Base-by-base conservation (phyloP, 2,329 filamentous ascomycete genomes). In the Dichotomopilus funicola region DNA sequence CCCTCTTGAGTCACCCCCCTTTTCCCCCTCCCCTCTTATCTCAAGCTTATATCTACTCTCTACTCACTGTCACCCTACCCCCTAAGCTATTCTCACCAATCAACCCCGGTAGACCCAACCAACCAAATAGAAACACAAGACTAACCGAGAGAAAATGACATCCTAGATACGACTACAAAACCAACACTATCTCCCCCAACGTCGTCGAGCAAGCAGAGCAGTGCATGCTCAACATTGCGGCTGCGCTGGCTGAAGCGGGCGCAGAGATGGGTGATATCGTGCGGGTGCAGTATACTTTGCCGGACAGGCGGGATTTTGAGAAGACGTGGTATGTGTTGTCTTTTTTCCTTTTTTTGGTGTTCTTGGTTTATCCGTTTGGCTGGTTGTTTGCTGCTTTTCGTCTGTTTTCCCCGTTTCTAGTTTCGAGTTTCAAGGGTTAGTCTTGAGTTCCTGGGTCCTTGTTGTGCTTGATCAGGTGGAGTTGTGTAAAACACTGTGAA, bases 271-370 rank as follows among this genome's bases (percentile, higher is more conserved):
- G 64, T 4, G 77, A 81, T 51, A 70, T 81, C 2, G 76, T 80
- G 1, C 70, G 78, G 19, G 78, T 81, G 11, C 69, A 71, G 9
- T 81, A 81, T 60, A 78, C 80, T 46, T 67, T 81, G 19, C 75
- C 77, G 2, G 68, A 78, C 55, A 67, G 74, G 5, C 59, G 65
- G 12, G 74, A 79, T 49, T 81, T 81, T 53, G 65, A 71, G 9
- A 66, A 67, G 62, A 76, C 73, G 12, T 81, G 77, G 59, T 61
- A n/a, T n/a, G n/a, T n/a, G n/a, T n/a, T n/a, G n/a, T n/a, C n/a
- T n/a, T n/a, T n/a, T n/a, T n/a, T n/a, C n/a, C n/a, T n/a, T n/a
- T n/a, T n/a, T n/a, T n/a, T n/a, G n/a, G n/a, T n/a, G n/a, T n/a
- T n/a, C n/a, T n/a, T n/a, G n/a, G n/a, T n/a, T n/a, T 53, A 2